phyloP scores from a whole-genome alignment of 768 basidiomycete species.

The Lactarius deliciosus region DNA sequence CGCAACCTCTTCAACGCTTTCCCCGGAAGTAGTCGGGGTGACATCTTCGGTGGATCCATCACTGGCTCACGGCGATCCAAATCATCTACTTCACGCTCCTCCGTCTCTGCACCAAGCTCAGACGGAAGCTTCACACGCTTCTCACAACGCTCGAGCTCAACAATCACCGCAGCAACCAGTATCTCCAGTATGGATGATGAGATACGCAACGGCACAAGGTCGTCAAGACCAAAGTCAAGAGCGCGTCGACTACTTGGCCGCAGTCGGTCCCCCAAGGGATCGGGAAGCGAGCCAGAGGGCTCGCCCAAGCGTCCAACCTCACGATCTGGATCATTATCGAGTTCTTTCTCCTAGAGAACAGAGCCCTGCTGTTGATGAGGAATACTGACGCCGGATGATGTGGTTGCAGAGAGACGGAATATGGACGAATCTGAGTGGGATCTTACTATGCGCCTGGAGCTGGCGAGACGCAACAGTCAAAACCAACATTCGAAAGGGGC shows the following conservation, averaged over 20 bases:
- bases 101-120: slow-evolving; percentile 65
- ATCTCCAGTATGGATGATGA: slow-evolving; percentile 64
- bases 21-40: slow-evolving; percentile 65
- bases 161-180: slow-evolving; percentile 61
- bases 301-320: slow-evolving; percentile 27
- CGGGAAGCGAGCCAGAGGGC: slow-evolving; percentile 35
- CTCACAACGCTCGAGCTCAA: slow-evolving; percentile 69
- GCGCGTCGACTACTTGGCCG: slow-evolving; percentile 49
- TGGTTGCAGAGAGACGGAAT: slow-evolving; percentile 38
- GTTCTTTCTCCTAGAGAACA: slow-evolving; percentile 47
- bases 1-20: slow-evolving; percentile 80
- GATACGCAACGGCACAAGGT: slow-evolving; percentile 44
- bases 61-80: slow-evolving; percentile 67
- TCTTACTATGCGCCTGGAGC: slow-evolving; percentile 70
- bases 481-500: slow-evolving; percentile 59
- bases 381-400: slow-evolving; percentile 40
- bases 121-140: slow-evolving; percentile 71
- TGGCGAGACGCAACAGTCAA: slow-evolving; percentile 82
- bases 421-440: slow-evolving; percentile 74
- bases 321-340: slow-evolving; percentile 36
- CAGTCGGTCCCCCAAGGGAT: slow-evolving; percentile 44
- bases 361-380: slow-evolving; percentile 46
- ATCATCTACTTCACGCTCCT: slow-evolving; percentile 71
- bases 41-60: slow-evolving; percentile 74
- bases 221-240: slow-evolving; percentile 37